Conservation (phyloP, 148 eudicot species). For the Chenopodium suecicum region DNA sequence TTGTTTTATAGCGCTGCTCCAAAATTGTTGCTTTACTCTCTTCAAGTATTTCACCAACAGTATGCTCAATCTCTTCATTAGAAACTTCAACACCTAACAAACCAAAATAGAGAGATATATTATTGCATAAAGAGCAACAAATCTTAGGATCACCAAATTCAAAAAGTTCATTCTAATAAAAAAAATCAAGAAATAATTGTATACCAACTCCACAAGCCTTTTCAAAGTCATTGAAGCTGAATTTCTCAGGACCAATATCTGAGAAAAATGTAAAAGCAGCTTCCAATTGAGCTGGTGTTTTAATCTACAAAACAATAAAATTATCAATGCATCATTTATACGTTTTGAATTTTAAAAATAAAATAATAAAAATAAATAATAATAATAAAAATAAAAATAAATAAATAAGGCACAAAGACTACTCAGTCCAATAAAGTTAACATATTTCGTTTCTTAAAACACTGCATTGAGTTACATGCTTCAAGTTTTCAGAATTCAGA, state of each 20-base stretch:
- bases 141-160: neutral
- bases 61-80: conserved; percentile 50
- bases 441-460: no score
- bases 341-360: no score
- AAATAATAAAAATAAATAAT: no score
- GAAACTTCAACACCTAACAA: conserved; percentile 80
- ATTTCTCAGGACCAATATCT: conserved; percentile 51
- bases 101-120: neutral
- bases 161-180: neutral
- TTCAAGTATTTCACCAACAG: conserved; percentile 64
- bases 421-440: no score
- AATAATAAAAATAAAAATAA: no score
- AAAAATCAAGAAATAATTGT: conserved; percentile 4
- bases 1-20: conserved; percentile 84
- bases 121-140: neutral
- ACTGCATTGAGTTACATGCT: no score
- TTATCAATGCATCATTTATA: no score
- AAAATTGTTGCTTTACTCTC: conserved; percentile 57
- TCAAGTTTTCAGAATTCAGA: no score
- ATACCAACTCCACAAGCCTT: conserved; percentile 92
- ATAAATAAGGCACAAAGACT: no score
- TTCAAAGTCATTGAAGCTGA: conserved; percentile 61
- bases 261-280: conserved; percentile 81
- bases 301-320: conserved; percentile 51
- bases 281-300: conserved; percentile 84